Conservation (phyloP, 805 yeast species). For the Hyphopichia homilentoma region DNA sequence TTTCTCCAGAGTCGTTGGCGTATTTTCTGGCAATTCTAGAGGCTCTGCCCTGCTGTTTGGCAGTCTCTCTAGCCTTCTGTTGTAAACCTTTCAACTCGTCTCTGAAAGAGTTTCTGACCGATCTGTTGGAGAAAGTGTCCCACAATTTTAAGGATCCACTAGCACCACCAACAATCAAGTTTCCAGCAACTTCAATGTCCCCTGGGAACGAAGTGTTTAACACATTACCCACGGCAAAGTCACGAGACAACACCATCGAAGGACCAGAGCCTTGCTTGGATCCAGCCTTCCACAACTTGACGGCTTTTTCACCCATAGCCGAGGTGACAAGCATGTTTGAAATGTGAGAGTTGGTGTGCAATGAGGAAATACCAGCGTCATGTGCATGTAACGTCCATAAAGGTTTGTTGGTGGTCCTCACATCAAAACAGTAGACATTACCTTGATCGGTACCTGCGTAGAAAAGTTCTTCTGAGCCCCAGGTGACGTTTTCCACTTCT, state of each 20-base stretch:
- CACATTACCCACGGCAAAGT: conserved; percentile 92
- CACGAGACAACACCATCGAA: conserved; percentile 84
- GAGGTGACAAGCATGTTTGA: conserved; percentile 79
- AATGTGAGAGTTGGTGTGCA: conserved; percentile 63
- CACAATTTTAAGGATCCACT: conserved; percentile 82
- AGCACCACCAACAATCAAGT: conserved; percentile 84
- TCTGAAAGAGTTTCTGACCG: conserved; percentile 69
- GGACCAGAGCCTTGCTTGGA: conserved; percentile 47
- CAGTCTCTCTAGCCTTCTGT: conserved; percentile 53
- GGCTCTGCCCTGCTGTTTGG: conserved; percentile 51
- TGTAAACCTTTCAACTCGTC: conserved; percentile 55
- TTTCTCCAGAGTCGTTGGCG: conserved; percentile 45
- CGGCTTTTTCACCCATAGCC: conserved; percentile 84
- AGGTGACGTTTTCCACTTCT: conserved; percentile 79
- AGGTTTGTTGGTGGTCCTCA: conserved; percentile 64
- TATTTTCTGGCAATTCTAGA: conserved; percentile 78
- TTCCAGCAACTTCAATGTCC: conserved; percentile 82
- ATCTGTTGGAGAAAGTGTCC: conserved; percentile 82
- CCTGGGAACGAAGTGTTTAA: conserved; percentile 79
- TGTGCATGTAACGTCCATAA: conserved; percentile 97
- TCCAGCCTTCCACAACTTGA: conserved; percentile 84
- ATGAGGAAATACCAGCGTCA: conserved; percentile 85
- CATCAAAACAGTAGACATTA: conserved; percentile 83
- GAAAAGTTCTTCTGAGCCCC: conserved; percentile 59
- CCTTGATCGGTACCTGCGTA: conserved; percentile 93